Base-by-base conservation (phyloP, 371 early-diverging fungal species). In the Apophysomyces elegans region DNA sequence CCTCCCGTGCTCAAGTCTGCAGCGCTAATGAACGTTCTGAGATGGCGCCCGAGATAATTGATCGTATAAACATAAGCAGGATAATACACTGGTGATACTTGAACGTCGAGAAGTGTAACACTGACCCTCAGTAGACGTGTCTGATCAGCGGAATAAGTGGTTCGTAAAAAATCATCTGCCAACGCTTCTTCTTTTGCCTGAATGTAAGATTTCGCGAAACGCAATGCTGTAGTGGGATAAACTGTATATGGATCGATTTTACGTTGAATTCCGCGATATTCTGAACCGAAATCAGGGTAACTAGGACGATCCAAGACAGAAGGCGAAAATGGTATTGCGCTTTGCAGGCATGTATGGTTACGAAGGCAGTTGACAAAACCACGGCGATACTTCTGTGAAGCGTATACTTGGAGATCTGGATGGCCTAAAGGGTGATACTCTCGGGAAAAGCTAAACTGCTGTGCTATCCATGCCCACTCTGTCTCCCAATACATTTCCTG, bases 21-120 rank as follows among this genome's bases (percentile, higher is more conserved):
- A 0, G 83, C 88, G 59, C 86, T 84, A 32, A 88, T 73, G 71
- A 88, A 86, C 0, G 88, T 88, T 9, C 86, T 68, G 35, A 88
- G 75, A 14, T 76, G 73, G 61, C 85, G 69, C 21, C 84, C 76
- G 8, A 88, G 71, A 62, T 86, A 80, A 38, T 71, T 65, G 6
- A 85, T 75, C 4, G 84, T 80, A 35, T 81, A 86, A 4, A 88
- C 75, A 45, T 73, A 88, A 0, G 81, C 81, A 4, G 88, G 86
- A 43, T 84, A 83, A 63, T 88, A 88, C 1, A 88, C 78, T 0
- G 88, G 88, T 11, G 86, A 84, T 7, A 83, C 66, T 37, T 77
- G 68, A 7, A 88, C 59, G 38, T 79, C 68, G 16, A 69, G 62
- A 16, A 84, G 67, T 36, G 80, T 62, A 43, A 86, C 66, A 14